Evolutionary conservation across 306 rosid genomes (phyloP).

Genomic region (Sechiopsis laciniata): DNA sequence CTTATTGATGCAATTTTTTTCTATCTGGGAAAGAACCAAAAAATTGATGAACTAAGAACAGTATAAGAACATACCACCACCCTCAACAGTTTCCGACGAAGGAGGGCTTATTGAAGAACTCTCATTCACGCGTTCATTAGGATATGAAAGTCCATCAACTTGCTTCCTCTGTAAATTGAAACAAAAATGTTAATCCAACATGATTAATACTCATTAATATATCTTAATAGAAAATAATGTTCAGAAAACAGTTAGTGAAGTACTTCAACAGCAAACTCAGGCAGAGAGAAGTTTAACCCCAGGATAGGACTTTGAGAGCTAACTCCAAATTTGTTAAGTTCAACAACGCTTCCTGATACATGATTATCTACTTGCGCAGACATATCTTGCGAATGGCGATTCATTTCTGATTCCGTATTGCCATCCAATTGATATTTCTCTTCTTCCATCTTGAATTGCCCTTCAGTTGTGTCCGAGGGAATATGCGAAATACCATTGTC

Average conservation of each 20-base stretch:
- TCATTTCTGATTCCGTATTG: conserved; percentile 26
- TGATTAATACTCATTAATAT: conserved; percentile 16
- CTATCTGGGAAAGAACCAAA: conserved; percentile 7
- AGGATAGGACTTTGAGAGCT: conserved; percentile 29
- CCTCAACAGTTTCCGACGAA: conserved; percentile 47
- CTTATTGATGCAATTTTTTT: neutral
- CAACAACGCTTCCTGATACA: conserved; percentile 23
- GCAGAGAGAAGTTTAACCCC: conserved; percentile 36
- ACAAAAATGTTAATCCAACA: neutral
- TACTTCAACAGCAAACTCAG: conserved; percentile 51
- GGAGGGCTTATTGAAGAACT: conserved; percentile 50
- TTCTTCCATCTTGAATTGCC: conserved; percentile 24
- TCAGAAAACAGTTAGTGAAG: conserved; percentile 26
- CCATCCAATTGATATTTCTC: conserved; percentile 30
- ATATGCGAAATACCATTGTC: conserved; percentile 31
- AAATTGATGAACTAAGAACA: conserved; percentile 24
- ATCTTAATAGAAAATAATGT: conserved; percentile 12
- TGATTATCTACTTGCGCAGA: conserved; percentile 27
- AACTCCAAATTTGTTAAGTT: conserved; percentile 33
- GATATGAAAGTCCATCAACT: conserved; percentile 46
- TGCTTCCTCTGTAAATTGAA: conserved; percentile 44
- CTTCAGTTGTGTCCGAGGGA: conserved; percentile 31
- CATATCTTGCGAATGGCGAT: conserved; percentile 30
- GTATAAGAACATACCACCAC: conserved; percentile 40
- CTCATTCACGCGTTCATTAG: conserved; percentile 41